Conservation (phyloP, 768 basidiomycete genomes). For the Lactifluus rugatus region DNA sequence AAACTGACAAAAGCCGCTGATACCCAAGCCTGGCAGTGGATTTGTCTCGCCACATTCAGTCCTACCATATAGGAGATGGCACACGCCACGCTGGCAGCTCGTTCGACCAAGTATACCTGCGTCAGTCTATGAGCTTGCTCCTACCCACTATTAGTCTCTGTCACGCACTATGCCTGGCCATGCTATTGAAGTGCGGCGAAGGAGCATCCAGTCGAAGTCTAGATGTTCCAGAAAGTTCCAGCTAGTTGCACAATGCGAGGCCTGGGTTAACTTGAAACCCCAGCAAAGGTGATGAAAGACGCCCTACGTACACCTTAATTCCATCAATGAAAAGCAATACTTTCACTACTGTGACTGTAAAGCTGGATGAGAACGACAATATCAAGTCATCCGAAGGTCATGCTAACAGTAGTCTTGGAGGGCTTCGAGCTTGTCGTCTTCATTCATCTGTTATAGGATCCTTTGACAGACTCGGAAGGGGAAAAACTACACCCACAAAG, state of each 20-base stretch:
- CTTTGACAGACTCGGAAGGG: background rate
- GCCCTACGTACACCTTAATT: background rate
- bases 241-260: background rate
- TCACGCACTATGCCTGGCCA: background rate
- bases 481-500: background rate
- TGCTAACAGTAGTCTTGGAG: constrained; percentile 1
- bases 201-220: constrained; percentile 11
- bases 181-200: background rate
- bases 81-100: constrained; percentile 6
- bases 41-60: background rate
- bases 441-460: background rate
- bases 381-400: background rate
- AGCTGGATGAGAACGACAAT: background rate
- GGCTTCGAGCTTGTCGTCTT: background rate
- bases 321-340: constrained; percentile 7
- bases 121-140: background rate
- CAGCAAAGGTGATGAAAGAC: background rate
- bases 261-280: background rate
- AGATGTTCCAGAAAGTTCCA: constrained; percentile 6
- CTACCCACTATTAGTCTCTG: background rate
- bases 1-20: constrained; percentile 1
- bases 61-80: constrained; percentile 1
- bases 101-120: constrained; percentile 4
- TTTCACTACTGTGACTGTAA: constrained; percentile 9
- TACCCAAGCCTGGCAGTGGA: constrained; percentile 8